These are phyloP conservation scores for Fusarium gaditjirri DNA, from an alignment of 2,329 filamentous ascomycete genomes.

Conservation along the genomic window DNA sequence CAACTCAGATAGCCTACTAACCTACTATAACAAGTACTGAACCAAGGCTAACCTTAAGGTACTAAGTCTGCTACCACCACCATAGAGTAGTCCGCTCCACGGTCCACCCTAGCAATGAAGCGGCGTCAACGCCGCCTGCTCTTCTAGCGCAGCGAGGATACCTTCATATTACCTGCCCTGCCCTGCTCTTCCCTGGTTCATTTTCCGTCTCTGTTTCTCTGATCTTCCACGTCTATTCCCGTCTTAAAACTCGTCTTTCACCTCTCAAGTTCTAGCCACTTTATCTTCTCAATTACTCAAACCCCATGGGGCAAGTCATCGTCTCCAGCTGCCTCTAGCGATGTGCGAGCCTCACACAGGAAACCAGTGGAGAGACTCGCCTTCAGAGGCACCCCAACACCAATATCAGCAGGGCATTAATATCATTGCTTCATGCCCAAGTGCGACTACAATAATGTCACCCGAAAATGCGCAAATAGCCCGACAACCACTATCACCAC, in stretches of 20 bases:
- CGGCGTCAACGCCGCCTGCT: conserved; percentile 45
- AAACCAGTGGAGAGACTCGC: conserved; percentile 30
- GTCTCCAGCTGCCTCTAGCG: conserved; percentile 22
- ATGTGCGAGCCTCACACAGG: conserved; percentile 42
- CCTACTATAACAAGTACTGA: background rate
- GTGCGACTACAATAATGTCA: conserved; percentile 5
- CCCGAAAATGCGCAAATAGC: background rate
- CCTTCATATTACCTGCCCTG: conserved; percentile 43
- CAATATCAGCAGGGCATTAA: background rate
- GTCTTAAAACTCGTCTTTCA: background rate
- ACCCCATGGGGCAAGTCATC: conserved; percentile 36
- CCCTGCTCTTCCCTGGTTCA: conserved; percentile 34
- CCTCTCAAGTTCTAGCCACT: background rate
- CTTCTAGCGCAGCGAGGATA: conserved; percentile 45
- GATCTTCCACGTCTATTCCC: conserved; percentile 7
- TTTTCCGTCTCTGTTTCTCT: conserved; percentile 13
- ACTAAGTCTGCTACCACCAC: conserved; percentile 14
- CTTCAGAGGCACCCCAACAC: conserved; percentile 17
- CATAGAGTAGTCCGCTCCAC: conserved; percentile 31
- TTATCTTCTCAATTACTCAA: background rate
- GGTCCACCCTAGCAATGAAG: conserved; percentile 41
- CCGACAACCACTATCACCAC: conserved; percentile 35
- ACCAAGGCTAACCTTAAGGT: conserved; percentile 16
- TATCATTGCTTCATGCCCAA: background rate
- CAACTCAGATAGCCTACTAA: conserved; percentile 29